These are phyloP conservation scores for Hymenochaete sp. DNA, from an alignment of 1,284 basidiomycete species.

Conservation along the genomic window DNA sequence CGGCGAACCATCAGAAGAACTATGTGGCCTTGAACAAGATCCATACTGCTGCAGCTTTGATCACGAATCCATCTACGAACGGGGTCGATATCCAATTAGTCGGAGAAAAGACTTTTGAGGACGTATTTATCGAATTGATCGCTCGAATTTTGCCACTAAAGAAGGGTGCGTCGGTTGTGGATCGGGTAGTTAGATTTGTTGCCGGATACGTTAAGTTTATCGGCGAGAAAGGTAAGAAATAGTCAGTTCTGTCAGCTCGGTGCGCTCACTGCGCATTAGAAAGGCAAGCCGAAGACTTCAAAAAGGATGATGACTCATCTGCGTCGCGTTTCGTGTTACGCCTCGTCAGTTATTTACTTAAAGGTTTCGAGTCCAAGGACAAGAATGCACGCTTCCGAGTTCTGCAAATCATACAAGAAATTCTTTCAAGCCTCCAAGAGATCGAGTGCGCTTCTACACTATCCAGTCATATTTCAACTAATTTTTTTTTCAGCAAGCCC, in stretches of 20 bases:
- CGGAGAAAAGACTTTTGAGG: slow-evolving; percentile 79
- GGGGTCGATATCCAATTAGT: slow-evolving; percentile 49
- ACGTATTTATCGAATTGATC: slow-evolving; percentile 64
- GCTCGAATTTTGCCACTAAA: slow-evolving; percentile 70
- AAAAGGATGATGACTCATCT: slow-evolving; percentile 60
- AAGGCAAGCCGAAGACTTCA: slow-evolving; percentile 24
- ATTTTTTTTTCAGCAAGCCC: slow-evolving; percentile 57
- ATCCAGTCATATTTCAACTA: background rate
- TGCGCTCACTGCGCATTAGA: slow-evolving; percentile 20
- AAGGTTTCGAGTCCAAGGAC: slow-evolving; percentile 84
- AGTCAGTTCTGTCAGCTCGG: background rate
- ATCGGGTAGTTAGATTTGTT: slow-evolving; percentile 80
- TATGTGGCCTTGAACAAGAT: slow-evolving; percentile 80
- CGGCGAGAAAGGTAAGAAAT: slow-evolving; percentile 62
- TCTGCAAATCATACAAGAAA: slow-evolving; percentile 71
- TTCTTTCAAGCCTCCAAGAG: slow-evolving; percentile 74
- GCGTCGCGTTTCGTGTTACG: slow-evolving; percentile 68
- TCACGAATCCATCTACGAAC: slow-evolving; percentile 46
- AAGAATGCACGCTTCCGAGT: slow-evolving; percentile 81
- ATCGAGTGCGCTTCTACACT: slow-evolving; percentile 56
- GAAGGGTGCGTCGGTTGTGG: slow-evolving; percentile 76
- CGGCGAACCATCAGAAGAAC: slow-evolving; percentile 90
- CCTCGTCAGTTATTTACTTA: slow-evolving; percentile 71
- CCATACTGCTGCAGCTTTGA: slow-evolving; percentile 55
- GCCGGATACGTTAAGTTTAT: slow-evolving; percentile 76